Evolutionary conservation across 257 asterid genomes (phyloP), one percentile per base, ranked within the genome.

Genomic region (Ophiorrhiza pumila): DNA sequence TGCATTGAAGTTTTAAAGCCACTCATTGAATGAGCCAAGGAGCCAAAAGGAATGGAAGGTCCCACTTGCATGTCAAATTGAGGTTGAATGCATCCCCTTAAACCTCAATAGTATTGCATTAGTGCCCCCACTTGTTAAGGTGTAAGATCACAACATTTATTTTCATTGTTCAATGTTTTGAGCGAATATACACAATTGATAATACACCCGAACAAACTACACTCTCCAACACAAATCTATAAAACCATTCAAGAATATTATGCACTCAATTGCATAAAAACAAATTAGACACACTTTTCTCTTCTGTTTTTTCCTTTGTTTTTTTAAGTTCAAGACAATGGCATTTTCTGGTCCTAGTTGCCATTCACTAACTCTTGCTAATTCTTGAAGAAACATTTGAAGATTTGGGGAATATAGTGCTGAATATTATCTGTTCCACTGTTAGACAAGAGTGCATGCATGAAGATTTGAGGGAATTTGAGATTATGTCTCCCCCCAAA

Each of bases 51-150:
- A 68, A 71, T 60, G 47, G 66, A 74, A 75, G 78, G 78, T 71
- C 82, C 74, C 72, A 49, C 76, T 74, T 64, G 75, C 71, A 81
- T 77, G 74, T 71, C 73, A 42, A 77, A 55, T 46, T 64, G 70
- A 34, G 66, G 74, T 63, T 32, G 75, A 76, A 78, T 87, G 66
- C 84, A 86, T 72, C 80, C 88, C 86, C 89, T 78, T 60, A 73
- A 83, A 65, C 72, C 73, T 71, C 74, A 57, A 50, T 69, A n/a
- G n/a, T n/a, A 46, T 69, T 68, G 70, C 76, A 59, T 74, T 52
- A 45, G 49, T 67, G 72, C 71, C 87, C 65, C 80, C 86, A 82
- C 87, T 68, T 79, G 89, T 73, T 23, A 76, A 52, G 74, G 75
- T 82, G 75, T 77, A 85, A 45, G 83, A 81, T 64, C 78, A 71